phyloP scores from a whole-genome alignment of 257 asterid species.

The Solanum ahanhuiri region DNA sequence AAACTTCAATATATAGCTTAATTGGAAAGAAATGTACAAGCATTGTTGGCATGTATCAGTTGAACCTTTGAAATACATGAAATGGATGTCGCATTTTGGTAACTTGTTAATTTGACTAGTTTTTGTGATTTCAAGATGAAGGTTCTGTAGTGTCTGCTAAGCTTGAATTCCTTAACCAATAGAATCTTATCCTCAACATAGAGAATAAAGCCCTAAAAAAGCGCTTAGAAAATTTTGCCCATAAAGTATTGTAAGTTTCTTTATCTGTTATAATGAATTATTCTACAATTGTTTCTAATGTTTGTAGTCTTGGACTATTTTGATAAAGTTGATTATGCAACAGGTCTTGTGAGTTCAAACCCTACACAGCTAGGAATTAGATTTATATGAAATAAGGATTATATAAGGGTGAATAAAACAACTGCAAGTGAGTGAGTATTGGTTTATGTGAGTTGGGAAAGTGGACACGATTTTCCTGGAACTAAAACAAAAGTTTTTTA shows the following conservation, averaged over 20 bases:
- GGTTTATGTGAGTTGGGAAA: too few relatives aligned
- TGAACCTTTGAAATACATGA: background rate
- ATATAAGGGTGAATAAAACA: background rate
- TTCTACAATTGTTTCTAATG: too few relatives aligned
- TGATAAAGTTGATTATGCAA: background rate
- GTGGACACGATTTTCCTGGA: too few relatives aligned
- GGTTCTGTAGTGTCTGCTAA: constrained; percentile 80
- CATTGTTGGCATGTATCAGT: constrained; percentile 61
- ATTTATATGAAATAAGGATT: background rate
- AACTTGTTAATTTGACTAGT: background rate
- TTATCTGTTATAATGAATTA: too few relatives aligned
- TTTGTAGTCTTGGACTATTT: background rate
- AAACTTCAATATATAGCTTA: constrained; percentile 19
- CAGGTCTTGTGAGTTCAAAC: background rate
- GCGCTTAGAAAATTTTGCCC: constrained; percentile 15
- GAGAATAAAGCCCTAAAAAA: constrained; percentile 88
- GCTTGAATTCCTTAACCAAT: constrained; percentile 81
- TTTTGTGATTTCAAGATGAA: constrained; percentile 46
- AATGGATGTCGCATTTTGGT: background rate
- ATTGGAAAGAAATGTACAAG: constrained; percentile 85
- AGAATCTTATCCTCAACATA: constrained; percentile 74
- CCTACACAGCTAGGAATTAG: background rate
- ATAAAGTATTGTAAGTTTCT: too few relatives aligned
- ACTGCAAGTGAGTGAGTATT: background rate
- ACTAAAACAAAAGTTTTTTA: too few relatives aligned